phyloP scores from a whole-genome alignment of 1,139 yeast genomes.

The Yamadazyma spencermartinsiae region DNA sequence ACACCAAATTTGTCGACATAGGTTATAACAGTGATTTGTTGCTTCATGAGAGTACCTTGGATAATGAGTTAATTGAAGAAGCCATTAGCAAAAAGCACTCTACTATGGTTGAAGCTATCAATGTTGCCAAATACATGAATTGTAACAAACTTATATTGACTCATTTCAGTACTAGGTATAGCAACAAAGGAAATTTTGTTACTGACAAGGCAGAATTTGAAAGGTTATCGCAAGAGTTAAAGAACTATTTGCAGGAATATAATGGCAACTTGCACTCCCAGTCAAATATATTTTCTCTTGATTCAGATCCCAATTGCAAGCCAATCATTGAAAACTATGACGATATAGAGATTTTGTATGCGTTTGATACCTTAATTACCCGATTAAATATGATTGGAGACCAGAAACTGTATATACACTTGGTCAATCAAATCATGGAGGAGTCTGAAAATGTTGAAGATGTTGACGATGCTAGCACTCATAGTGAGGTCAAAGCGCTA shows the following conservation, averaged over 20 bases:
- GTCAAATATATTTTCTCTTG: conserved; percentile 28
- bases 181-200: conserved; percentile 56
- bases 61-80: conserved; percentile 74
- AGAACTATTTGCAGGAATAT: conserved; percentile 25
- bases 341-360: conserved; percentile 40
- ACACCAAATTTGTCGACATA: conserved; percentile 53
- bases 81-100: conserved; percentile 84
- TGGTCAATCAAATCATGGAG: conserved; percentile 11
- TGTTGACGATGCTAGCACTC: conserved; percentile 18
- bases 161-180: conserved; percentile 90
- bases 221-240: conserved; percentile 23
- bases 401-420: conserved; percentile 17
- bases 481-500: conserved; percentile 24
- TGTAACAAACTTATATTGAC: conserved; percentile 75
- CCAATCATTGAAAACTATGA: conserved; percentile 18
- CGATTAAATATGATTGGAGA: conserved; percentile 22
- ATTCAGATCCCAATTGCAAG: not conserved
- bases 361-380: conserved; percentile 43
- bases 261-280: conserved; percentile 11
- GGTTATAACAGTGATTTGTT: conserved; percentile 74
- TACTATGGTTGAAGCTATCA: conserved; percentile 86
- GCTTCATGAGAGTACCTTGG: conserved; percentile 92
- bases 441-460: conserved; percentile 4
- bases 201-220: conserved; percentile 25
- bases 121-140: conserved; percentile 67